A percentile compares a stretch with the other conserved stretches of the same genome.
phyloP scores from a whole-genome alignment of 495 filamentous ascomycete genomes.

The Podospora didyma region DNA sequence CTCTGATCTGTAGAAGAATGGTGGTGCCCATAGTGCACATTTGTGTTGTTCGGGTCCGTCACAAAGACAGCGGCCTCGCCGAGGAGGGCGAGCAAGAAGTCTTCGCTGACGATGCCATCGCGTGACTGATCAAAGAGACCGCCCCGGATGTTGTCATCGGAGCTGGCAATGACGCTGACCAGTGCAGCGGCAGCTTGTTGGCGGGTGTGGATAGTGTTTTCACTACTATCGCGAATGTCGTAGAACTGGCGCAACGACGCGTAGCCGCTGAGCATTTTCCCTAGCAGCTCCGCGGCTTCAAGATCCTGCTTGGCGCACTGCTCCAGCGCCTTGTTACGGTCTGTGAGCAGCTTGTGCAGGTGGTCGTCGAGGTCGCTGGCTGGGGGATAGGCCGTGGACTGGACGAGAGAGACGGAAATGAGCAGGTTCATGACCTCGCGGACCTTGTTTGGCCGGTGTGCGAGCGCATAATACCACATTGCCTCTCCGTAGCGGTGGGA shows the following conservation, averaged over 20 bases:
- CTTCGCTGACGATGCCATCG: slow-evolving; percentile 77
- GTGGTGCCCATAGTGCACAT: slow-evolving; percentile 15
- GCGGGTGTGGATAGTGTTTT: slow-evolving; percentile 43
- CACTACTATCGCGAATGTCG: slow-evolving; percentile 62
- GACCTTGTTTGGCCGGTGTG: slow-evolving; percentile 68
- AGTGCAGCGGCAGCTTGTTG: slow-evolving; percentile 68
- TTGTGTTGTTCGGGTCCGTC: slow-evolving; percentile 44
- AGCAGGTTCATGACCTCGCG: slow-evolving; percentile 79
- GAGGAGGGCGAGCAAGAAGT: slow-evolving; percentile 75
- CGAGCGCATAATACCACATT: slow-evolving; percentile 80
- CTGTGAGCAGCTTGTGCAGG: slow-evolving; percentile 59
- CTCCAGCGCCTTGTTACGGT: slow-evolving; percentile 62
- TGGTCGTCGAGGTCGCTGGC: slow-evolving; percentile 61
- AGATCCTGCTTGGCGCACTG: slow-evolving; percentile 61
- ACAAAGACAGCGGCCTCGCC: slow-evolving; percentile 79
- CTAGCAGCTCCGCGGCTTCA: slow-evolving; percentile 74
- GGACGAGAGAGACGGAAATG: slow-evolving; percentile 77
- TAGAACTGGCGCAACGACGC: slow-evolving; percentile 85
- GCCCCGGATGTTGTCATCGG: slow-evolving; percentile 82
- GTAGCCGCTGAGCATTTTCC: slow-evolving; percentile 83
- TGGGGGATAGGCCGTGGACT: slow-evolving; percentile 74
- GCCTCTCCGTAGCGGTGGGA: slow-evolving; percentile 74
- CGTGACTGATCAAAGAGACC: slow-evolving; percentile 76
- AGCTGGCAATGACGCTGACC: slow-evolving; percentile 72
- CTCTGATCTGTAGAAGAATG: background rate